Percentiles rank a stretch among this genome's conserved stretches.
Conservation (phyloP, 495 filamentous ascomycete species). For the Stereocaulon alpinum region DNA sequence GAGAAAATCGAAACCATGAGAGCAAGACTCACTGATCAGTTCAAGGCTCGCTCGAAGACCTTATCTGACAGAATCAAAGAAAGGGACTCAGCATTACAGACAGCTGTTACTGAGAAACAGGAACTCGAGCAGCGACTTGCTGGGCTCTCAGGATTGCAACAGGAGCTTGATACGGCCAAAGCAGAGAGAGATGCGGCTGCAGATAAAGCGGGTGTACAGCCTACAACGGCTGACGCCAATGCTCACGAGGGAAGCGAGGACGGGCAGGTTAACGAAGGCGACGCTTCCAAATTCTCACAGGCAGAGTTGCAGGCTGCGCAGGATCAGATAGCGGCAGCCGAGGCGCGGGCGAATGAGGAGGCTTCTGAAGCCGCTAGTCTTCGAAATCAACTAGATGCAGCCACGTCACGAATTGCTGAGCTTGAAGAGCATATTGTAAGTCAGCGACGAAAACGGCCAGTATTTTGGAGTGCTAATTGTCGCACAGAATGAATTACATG, state of each 20-base stretch:
- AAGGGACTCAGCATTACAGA: slow-evolving; percentile 37
- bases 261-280: slow-evolving; percentile 23
- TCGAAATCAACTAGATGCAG: slow-evolving; percentile 16
- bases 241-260: slow-evolving; percentile 21
- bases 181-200: slow-evolving; percentile 33
- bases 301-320: slow-evolving; percentile 34
- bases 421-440: slow-evolving; percentile 27
- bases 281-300: slow-evolving; percentile 29
- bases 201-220: slow-evolving; percentile 25
- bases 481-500: slow-evolving; percentile 23
- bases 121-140: slow-evolving; percentile 28
- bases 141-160: slow-evolving; percentile 30
- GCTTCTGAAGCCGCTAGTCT: slow-evolving; percentile 10
- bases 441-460: background rate
- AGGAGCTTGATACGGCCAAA: slow-evolving; percentile 38
- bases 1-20: slow-evolving; percentile 40
- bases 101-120: slow-evolving; percentile 41
- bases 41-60: slow-evolving; percentile 47
- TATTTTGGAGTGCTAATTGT: slow-evolving; percentile 5
- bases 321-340: slow-evolving; percentile 39
- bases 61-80: slow-evolving; percentile 40
- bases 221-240: slow-evolving; percentile 8
- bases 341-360: slow-evolving; percentile 35
- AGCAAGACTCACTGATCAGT: slow-evolving; percentile 47
- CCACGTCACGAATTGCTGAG: slow-evolving; percentile 31